Base-by-base conservation (phyloP, 2,329 filamentous ascomycete species). In the Colletotrichum somersetense region DNA sequence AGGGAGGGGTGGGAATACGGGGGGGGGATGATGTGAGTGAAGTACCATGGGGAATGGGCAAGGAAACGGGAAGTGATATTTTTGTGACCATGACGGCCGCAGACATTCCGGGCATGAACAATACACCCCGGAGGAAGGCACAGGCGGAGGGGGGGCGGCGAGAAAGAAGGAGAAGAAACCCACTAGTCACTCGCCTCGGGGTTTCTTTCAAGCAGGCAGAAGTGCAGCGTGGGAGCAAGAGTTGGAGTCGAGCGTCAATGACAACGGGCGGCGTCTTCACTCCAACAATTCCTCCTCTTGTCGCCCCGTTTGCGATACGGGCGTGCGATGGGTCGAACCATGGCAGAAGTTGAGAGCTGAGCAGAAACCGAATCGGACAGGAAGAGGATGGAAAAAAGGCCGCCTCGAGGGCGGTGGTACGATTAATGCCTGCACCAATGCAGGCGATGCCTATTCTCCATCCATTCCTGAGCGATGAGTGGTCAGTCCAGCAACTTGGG, bases 371-470 rank as follows among this genome's bases (percentile, higher is more conserved):
- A 8, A 35, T 10, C 35, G 10, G 42, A 63, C 35, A 33, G 61
- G 46, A 44, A 40, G 48, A 52, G 50, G 30, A 46, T 20, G 59
- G 52, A 30, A 10, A 35, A 42, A 59, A 59, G 61, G 58, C 55
- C 40, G 56, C 38, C 59, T 55, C 42, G 59, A 56, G 59, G 50
- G 50, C 35, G 62, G 62, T 64, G 69, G 69, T 72, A 72, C 69
- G 66, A 69, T 69, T 63, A 69, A 72, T 72, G 69, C 66, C 57
- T 69, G 69, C 66, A 69, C 55, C 69, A 64, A 59, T 53, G 66
- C 53, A 69, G 66, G 58, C 66, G 69, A 72, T 11, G 53, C 66
- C 64, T 52, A 64, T 69, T 65, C 66, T 61, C 66, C 30, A 46
- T 64, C 38, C 59, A 40, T 33, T 56, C 55, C 23, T 23, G 46